A percentile compares a stretch with the other conserved stretches of the same genome.
phyloP scores from a whole-genome alignment of 176 grass and related monocot genomes.

The Aegilops tauschii region DNA sequence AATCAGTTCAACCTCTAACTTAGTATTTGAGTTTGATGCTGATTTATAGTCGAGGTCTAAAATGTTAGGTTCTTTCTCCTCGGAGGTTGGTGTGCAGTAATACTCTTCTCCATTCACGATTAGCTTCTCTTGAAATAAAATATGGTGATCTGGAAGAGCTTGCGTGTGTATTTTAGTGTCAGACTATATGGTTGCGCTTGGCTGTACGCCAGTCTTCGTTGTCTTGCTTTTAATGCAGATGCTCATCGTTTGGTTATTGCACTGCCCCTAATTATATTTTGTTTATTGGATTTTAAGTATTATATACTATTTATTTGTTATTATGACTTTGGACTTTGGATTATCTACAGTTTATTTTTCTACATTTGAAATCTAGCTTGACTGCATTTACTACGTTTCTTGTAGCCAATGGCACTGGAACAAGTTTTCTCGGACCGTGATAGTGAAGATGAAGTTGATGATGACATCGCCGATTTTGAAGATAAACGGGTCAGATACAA shows the following conservation, averaged over 20 bases:
- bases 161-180: not conserved
- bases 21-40: not conserved
- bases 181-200: not conserved
- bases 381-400: constrained; percentile 36
- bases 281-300: not conserved
- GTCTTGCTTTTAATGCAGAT: constrained; percentile 3
- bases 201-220: not conserved
- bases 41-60: not conserved
- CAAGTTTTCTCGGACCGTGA: constrained; percentile 93
- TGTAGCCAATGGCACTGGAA: constrained; percentile 89
- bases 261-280: not conserved
- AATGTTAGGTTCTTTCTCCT: not conserved
- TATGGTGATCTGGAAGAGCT: not conserved
- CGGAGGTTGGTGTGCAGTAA: not conserved
- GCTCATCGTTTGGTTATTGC: not conserved
- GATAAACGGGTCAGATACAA: constrained; percentile 81
- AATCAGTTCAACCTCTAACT: not conserved
- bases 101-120: not conserved
- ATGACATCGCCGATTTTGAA: constrained; percentile 93
- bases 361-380: constrained; percentile 25
- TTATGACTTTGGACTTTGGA: not conserved
- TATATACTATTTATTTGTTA: not conserved
- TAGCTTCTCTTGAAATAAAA: constrained; percentile 16
- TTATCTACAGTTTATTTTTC: constrained; percentile 5
- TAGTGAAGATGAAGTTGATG: constrained; percentile 98